Evolutionary conservation across 768 basidiomycete species (phyloP), one percentile per base, ranked within the genome.

Genomic region (Psilocybe azurescens): DNA sequence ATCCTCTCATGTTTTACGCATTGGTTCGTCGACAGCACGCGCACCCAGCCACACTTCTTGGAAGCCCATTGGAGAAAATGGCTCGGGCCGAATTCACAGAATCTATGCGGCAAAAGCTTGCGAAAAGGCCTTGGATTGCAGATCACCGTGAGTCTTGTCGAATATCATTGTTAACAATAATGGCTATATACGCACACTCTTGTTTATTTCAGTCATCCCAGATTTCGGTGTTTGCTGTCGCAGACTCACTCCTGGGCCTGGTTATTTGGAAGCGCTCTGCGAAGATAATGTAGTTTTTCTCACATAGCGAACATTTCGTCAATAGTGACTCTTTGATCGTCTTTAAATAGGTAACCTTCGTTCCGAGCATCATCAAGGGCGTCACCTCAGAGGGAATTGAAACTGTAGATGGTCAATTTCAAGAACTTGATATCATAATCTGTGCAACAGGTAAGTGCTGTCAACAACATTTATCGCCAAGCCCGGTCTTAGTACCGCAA

Each of bases 171-270:
- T 14, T 18, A 56, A 5, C 8, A 32, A 48, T 32, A 11, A 9
- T 28, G 52, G 8, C 28, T 16, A 24, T 47, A 53, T 32, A 62
- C 11, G 44, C 39, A 14, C 29, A 36, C 11, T 32, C 32, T 54
- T 32, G 9, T 53, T 24, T 41, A 41, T 50, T 36, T 11, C 11
- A 87, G 85, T 88, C n/a, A 77, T 88, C 28, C 87, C 88, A 11
- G 75, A 83, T 50, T 89, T 88, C 65, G 75, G 81, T 5, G 81
- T 87, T 14, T 80, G 76, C 4, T 90, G 88, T 72, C 79, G 87
- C 29, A 79, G 89, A n/a, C 72, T 89, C 52, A 90, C 89, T 0
- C 86, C 88, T 1, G 89, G 87, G 0, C 86, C 86, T 9, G 88
- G 89, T 5, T 90, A 88, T 68, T 78, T 90, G 33, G 87, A 89